These are phyloP conservation scores for Phlebopus sp. DNA, from an alignment of 1,284 basidiomycete species.

Conservation along the genomic window DNA sequence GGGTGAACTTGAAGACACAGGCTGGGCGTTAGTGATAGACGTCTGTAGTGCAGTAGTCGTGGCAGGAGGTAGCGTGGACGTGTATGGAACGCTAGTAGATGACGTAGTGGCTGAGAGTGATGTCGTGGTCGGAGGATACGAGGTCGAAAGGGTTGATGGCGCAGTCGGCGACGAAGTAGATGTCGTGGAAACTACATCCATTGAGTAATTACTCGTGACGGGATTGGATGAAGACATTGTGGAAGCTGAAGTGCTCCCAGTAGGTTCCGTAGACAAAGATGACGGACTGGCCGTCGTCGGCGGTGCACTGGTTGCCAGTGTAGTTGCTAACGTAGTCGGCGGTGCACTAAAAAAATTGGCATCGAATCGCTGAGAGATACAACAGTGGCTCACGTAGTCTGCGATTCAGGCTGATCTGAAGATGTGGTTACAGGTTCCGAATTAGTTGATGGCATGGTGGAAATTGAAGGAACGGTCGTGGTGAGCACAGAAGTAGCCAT, in stretches of 20 bases:
- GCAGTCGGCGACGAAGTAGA: slow-evolving; percentile 4
- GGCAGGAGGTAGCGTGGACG: slow-evolving; percentile 10
- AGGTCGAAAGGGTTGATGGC: slow-evolving; percentile 8
- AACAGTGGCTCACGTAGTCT: slow-evolving; percentile 24
- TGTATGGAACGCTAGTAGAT: slow-evolving; percentile 6
- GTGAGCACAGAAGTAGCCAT: slow-evolving; percentile 9
- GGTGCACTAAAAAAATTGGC: slow-evolving; percentile 11
- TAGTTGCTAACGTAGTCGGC: slow-evolving; percentile 14
- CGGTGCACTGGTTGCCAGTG: slow-evolving; percentile 3
- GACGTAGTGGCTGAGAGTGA: slow-evolving; percentile 10
- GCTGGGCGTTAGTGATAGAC: slow-evolving; percentile 7
- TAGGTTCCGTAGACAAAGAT: background rate
- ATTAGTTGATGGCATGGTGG: background rate
- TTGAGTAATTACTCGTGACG: slow-evolving; percentile 7
- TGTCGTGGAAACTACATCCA: slow-evolving; percentile 8
- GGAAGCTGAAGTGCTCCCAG: slow-evolving; percentile 1
- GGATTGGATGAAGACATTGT: slow-evolving; percentile 11
- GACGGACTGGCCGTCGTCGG: slow-evolving; percentile 8
- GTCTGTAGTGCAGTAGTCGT: slow-evolving; percentile 14
- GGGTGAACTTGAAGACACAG: slow-evolving; percentile 11
- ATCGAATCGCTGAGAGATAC: slow-evolving; percentile 3
- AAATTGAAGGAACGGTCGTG: slow-evolving; percentile 4
- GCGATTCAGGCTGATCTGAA: slow-evolving; percentile 10
- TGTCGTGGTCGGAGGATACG: slow-evolving; percentile 5
- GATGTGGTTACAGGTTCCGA: slow-evolving; percentile 10